A percentile compares a stretch with the other conserved stretches of the same genome.
Evolutionary conservation across 2,329 filamentous ascomycete species (phyloP).

Genomic region (Ophiostoma australiae): DNA sequence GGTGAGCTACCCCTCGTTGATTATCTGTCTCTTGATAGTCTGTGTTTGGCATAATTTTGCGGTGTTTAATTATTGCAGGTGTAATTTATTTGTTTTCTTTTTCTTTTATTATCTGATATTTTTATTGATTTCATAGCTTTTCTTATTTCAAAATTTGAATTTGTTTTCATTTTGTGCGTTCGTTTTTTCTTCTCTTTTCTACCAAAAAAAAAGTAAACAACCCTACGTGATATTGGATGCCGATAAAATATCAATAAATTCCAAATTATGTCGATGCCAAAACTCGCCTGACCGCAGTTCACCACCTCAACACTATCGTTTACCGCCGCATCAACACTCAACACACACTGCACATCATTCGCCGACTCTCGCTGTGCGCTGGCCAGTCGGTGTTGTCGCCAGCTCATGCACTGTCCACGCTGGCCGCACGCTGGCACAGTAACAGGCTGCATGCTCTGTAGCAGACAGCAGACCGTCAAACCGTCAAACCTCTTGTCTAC

Average conservation of each 20-base stretch:
- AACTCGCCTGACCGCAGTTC: background rate
- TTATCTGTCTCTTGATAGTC: background rate
- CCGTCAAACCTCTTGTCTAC: no score
- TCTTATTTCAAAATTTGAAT: background rate
- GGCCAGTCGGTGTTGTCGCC: constrained; percentile 18
- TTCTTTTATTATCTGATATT: background rate
- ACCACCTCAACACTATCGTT: background rate
- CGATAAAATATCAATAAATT: no score
- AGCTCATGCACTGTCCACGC: background rate
- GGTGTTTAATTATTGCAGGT: background rate
- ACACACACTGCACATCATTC: no score
- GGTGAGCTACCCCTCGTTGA: background rate
- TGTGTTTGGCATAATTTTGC: background rate
- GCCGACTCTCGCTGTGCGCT: constrained; percentile 2
- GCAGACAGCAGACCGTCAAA: no score
- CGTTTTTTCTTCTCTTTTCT: no score
- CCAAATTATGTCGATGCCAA: background rate
- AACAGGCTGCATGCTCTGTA: background rate
- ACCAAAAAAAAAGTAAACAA: no score
- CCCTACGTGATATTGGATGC: no score
- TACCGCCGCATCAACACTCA: background rate
- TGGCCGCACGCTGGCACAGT: background rate
- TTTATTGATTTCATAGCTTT: background rate
- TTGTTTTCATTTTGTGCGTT: background rate
- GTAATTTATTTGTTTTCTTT: background rate